These are phyloP conservation scores for Suillus subluteus DNA, from an alignment of 768 basidiomycete species.

Conservation along the genomic window DNA sequence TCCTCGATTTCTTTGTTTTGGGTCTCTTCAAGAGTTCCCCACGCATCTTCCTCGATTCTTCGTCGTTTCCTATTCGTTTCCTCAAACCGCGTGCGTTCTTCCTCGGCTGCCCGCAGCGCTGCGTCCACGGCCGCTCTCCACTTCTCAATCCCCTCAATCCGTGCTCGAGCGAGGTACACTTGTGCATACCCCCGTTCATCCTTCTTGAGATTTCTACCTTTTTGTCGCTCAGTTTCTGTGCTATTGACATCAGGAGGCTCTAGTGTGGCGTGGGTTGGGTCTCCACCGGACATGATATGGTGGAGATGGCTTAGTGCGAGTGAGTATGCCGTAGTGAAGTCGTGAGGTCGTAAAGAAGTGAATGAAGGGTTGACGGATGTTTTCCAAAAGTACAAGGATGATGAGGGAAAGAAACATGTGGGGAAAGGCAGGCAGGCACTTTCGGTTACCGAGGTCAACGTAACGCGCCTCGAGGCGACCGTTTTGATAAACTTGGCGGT, in stretches of 20 bases:
- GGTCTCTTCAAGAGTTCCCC: neutral
- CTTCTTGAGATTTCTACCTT: neutral
- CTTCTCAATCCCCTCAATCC: slow-evolving; percentile 7
- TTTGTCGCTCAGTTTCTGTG: neutral
- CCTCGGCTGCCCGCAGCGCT: slow-evolving; percentile 10
- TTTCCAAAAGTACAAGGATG: slow-evolving; percentile 1
- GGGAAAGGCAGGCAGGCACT: slow-evolving; percentile 1
- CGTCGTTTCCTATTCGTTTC: slow-evolving; percentile 6
- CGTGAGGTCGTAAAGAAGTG: slow-evolving; percentile 9
- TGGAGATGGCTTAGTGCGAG: neutral
- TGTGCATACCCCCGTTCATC: neutral
- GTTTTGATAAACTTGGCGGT: neutral
- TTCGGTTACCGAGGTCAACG: neutral
- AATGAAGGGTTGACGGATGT: neutral
- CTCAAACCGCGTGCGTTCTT: neutral
- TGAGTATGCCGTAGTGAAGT: neutral
- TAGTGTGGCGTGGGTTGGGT: neutral
- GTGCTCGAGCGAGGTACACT: slow-evolving; percentile 2
- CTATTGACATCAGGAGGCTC: neutral
- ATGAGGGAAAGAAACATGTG: slow-evolving; percentile 3
- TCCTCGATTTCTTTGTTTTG: neutral
- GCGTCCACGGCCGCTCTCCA: slow-evolving; percentile 7
- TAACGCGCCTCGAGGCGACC: slow-evolving; percentile 1
- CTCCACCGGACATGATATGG: slow-evolving; percentile 7
- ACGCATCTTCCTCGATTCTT: slow-evolving; percentile 2